Evolutionary conservation across 2,329 filamentous ascomycete genomes (phyloP).

Genomic region (Plectosphaerella cucumerina): DNA sequence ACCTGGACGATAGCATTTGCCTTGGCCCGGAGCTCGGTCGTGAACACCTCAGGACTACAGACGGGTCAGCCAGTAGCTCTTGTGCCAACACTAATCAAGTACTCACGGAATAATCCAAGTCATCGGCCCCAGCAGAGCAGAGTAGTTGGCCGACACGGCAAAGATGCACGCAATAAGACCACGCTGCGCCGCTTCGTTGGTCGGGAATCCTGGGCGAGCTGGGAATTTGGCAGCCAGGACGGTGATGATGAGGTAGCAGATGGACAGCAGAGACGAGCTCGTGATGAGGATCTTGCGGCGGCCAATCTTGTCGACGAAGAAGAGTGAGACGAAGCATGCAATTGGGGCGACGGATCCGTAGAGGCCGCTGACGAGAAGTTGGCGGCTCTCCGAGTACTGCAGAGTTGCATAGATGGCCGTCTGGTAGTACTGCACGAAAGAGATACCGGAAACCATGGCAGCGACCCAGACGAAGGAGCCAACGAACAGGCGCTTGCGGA

Average conservation of each 20-base stretch:
- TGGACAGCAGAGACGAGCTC: constrained; percentile 27
- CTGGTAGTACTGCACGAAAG: constrained; percentile 38
- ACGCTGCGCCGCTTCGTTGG: constrained; percentile 30
- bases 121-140: constrained; percentile 33
- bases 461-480: constrained; percentile 36
- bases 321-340: constrained; percentile 29
- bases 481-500: constrained; percentile 31
- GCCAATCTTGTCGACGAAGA: constrained; percentile 32
- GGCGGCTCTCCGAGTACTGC: constrained; percentile 27
- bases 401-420: constrained; percentile 36
- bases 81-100: not conserved
- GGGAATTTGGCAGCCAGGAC: constrained; percentile 31
- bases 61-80: not conserved
- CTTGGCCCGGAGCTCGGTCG: constrained; percentile 33
- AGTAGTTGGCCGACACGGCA: constrained; percentile 32
- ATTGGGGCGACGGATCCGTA: constrained; percentile 33
- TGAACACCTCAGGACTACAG: constrained; percentile 33
- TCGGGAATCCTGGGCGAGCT: constrained; percentile 26
- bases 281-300: constrained; percentile 30
- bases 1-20: constrained; percentile 35
- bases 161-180: constrained; percentile 36
- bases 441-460: constrained; percentile 35
- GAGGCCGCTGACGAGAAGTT: constrained; percentile 33
- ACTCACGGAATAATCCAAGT: constrained; percentile 38
- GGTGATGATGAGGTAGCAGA: constrained; percentile 34